These are phyloP conservation scores for Blastocystis sp. DNA, from an alignment of 352 stramenopile genomes.

Conservation along the genomic window DNA sequence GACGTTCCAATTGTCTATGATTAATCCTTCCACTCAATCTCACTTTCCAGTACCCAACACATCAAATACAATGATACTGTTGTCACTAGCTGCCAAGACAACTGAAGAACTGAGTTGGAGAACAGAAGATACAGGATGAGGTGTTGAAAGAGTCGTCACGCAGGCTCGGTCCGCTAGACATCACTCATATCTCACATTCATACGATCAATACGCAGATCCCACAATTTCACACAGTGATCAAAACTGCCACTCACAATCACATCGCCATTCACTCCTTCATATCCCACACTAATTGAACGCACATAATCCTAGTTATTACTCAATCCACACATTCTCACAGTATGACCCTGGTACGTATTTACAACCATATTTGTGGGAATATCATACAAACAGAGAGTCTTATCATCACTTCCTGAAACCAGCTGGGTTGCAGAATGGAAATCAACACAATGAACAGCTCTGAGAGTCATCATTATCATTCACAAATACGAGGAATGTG, in stretches of 20 bases:
- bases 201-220: constrained; percentile 38
- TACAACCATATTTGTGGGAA: constrained; percentile 53
- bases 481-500: neutral
- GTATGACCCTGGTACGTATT: constrained; percentile 54
- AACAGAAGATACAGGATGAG: neutral
- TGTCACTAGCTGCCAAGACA: constrained; percentile 22
- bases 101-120: constrained; percentile 11
- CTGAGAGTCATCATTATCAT: neutral
- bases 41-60: neutral
- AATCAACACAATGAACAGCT: constrained; percentile 29
- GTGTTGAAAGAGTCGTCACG: constrained; percentile 11
- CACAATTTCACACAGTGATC: constrained; percentile 60
- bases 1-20: constrained; percentile 14
- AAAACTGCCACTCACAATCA: constrained; percentile 56
- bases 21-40: neutral
- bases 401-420: constrained; percentile 58
- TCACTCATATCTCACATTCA: neutral
- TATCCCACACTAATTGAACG: neutral
- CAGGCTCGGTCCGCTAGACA: neutral
- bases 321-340: neutral
- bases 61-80: constrained; percentile 2
- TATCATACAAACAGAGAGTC: constrained; percentile 57
- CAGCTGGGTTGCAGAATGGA: constrained; percentile 38
- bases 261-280: neutral
- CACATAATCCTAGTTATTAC: constrained; percentile 44